Evolutionary conservation across 148 eudicot genomes (phyloP), one percentile per base, ranked within the genome.

Genomic region (Rhododendron ovatum): DNA sequence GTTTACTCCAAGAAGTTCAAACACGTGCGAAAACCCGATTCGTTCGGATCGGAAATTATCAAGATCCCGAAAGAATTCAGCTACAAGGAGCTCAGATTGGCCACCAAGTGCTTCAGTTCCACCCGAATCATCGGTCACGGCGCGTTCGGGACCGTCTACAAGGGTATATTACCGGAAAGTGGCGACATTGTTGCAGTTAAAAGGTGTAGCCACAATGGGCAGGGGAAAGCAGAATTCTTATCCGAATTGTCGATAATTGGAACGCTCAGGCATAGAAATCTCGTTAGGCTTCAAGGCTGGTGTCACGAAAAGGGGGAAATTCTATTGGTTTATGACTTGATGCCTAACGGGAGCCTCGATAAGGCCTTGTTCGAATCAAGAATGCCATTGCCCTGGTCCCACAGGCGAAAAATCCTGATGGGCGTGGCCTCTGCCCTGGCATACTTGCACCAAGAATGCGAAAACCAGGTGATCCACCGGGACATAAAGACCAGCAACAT

Each of bases 341-440:
- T 96, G 98, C 89, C 94, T 0, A 96, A 96, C 86, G 99, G 99
- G 82, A 92, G 95, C 57, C 91, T 96, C 76, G 99, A 96, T 37
- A 96, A 96, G 89, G 98, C 92, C 2, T 85, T 91, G 50, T 93
- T 90, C 47, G 98, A 95, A 84, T 92, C 96, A 1, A 92, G 93
- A 71, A 90, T 89, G 87, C 87, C 88, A 28, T 86, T 95, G 22
- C 48, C 88, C 0, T 95, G 98, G 98, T 74, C 84, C 10, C 91
- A 94, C 48, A 89, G 98, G 89, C 86, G 80, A 39, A 95, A 95
- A 43, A 92, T 95, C 5, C 69, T 95, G 82, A 82, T 87, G 39
- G 96, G 95, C 11, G 95, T 95, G 1, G 96, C 96, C 0, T 95
- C 98, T 0, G 98, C 98, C 10, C 86, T 95, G 53, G 93, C 93